These are phyloP conservation scores for Prunus yedoensis DNA, from an alignment of 331 rosid species.

Conservation along the genomic window DNA sequence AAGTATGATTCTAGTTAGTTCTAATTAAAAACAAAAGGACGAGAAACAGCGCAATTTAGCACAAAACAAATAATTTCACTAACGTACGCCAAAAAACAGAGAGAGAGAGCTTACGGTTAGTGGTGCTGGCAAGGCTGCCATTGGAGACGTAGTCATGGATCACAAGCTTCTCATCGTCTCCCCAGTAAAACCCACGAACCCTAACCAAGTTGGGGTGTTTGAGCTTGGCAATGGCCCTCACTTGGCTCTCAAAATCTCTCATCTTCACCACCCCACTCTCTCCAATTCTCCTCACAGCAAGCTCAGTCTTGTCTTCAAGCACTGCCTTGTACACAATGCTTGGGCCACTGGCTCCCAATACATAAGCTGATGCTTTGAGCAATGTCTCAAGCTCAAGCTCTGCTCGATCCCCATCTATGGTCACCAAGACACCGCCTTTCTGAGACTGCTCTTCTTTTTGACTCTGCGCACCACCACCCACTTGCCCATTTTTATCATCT, in stretches of 20 bases:
- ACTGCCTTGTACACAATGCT: slow-evolving; percentile 91
- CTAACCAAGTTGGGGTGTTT: slow-evolving; percentile 72
- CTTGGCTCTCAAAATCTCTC: slow-evolving; percentile 77
- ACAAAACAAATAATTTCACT: neutral
- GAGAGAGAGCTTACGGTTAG: slow-evolving; percentile 49
- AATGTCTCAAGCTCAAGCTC: slow-evolving; percentile 69
- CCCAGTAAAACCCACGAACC: slow-evolving; percentile 81
- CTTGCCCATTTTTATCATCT: slow-evolving; percentile 23
- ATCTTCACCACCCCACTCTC: slow-evolving; percentile 51
- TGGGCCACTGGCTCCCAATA: slow-evolving; percentile 58
- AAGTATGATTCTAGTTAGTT: too few species aligned
- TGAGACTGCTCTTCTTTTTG: slow-evolving; percentile 10
- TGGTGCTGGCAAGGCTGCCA: slow-evolving; percentile 59
- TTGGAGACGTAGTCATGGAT: slow-evolving; percentile 69
- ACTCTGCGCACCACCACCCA: neutral
- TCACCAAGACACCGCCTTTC: slow-evolving; percentile 53
- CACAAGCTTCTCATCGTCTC: slow-evolving; percentile 76
- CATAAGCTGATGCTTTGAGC: slow-evolving; percentile 79
- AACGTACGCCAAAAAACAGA: neutral
- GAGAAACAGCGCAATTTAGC: neutral
- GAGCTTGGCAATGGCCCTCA: slow-evolving; percentile 60
- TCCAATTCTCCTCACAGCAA: slow-evolving; percentile 84
- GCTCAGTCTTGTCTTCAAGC: slow-evolving; percentile 65
- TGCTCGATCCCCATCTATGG: slow-evolving; percentile 60
- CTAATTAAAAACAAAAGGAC: too few species aligned